Evolutionary conservation across 1,284 basidiomycete species (phyloP).

Genomic region (Mrakiaceae sp.): DNA sequence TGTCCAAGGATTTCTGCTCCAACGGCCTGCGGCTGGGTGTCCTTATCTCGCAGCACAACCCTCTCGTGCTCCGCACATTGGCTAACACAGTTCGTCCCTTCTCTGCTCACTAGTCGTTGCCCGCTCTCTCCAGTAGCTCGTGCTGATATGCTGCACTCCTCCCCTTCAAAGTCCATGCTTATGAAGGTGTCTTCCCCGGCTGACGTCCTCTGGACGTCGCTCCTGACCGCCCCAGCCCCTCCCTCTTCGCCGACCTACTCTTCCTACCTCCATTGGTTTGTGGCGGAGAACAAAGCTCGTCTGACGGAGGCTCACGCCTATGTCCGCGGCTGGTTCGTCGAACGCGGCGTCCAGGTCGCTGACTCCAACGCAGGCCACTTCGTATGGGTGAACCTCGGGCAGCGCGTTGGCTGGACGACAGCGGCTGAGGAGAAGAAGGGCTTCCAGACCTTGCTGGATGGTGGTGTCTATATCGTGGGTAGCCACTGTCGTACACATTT

Average conservation of each 20-base stretch:
- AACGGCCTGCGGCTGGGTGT: constrained; percentile 36
- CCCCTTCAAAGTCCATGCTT: background rate
- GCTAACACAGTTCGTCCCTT: constrained; percentile 23
- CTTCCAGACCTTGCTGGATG: constrained; percentile 32
- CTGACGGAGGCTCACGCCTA: constrained; percentile 29
- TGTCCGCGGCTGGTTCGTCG: constrained; percentile 29
- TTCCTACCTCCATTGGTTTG: constrained; percentile 23
- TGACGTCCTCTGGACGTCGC: constrained; percentile 31
- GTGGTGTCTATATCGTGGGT: constrained; percentile 31
- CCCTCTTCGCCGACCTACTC: constrained; percentile 16
- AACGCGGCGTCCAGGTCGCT: constrained; percentile 28
- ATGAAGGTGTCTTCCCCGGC: constrained; percentile 27
- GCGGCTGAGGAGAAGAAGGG: constrained; percentile 29
- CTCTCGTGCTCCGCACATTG: constrained; percentile 32
- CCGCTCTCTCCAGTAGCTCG: too few relatives aligned
- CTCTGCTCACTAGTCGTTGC: constrained; percentile 27
- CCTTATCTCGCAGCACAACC: constrained; percentile 36
- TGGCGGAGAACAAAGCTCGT: constrained; percentile 26
- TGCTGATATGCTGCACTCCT: too few relatives aligned
- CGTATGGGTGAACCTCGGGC: constrained; percentile 31
- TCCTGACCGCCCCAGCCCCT: constrained; percentile 19
- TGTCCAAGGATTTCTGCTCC: constrained; percentile 39
- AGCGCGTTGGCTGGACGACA: constrained; percentile 25
- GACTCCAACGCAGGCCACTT: constrained; percentile 33
- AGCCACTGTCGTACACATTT: too few relatives aligned